phyloP scores from a whole-genome alignment of 306 rosid species.

The Canavalia ensiformis region DNA sequence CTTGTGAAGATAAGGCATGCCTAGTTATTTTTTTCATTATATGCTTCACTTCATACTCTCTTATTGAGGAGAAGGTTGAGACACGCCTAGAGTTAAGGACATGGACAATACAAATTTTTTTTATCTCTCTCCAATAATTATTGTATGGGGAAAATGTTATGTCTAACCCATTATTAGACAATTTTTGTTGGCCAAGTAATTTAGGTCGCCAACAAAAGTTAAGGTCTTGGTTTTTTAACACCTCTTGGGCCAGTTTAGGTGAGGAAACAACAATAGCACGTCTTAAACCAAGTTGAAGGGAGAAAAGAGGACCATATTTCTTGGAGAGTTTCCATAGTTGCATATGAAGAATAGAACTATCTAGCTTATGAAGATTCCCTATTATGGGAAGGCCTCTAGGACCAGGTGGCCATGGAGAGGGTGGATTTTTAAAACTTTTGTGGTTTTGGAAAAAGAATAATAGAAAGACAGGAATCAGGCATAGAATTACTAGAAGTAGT shows the following conservation, averaged over 20 bases:
- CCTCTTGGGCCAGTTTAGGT: conserved; percentile 33
- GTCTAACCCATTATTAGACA: conserved; percentile 57
- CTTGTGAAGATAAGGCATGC: conserved; percentile 3
- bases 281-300: conserved; percentile 50
- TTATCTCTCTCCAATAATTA: conserved; percentile 57
- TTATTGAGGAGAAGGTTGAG: conserved; percentile 16
- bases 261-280: conserved; percentile 46
- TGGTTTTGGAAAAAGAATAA: not conserved
- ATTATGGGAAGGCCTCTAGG: conserved; percentile 63
- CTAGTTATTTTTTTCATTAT: conserved; percentile 1
- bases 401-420: conserved; percentile 44
- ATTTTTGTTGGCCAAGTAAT: conserved; percentile 24
- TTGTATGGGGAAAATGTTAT: conserved; percentile 45
- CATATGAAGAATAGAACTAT: conserved; percentile 36
- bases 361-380: conserved; percentile 60
- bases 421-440: not conserved
- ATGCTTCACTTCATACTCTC: conserved; percentile 24
- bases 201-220: conserved; percentile 45
- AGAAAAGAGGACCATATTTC: conserved; percentile 56
- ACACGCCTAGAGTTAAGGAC: conserved; percentile 50
- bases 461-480: not conserved
- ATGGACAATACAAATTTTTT: conserved; percentile 51
- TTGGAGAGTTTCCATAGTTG: conserved; percentile 49
- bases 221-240: conserved; percentile 40
- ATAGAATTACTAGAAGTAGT: not conserved